Evolutionary conservation across 768 basidiomycete species (phyloP).

Genomic region (Tylopilus sp.): DNA sequence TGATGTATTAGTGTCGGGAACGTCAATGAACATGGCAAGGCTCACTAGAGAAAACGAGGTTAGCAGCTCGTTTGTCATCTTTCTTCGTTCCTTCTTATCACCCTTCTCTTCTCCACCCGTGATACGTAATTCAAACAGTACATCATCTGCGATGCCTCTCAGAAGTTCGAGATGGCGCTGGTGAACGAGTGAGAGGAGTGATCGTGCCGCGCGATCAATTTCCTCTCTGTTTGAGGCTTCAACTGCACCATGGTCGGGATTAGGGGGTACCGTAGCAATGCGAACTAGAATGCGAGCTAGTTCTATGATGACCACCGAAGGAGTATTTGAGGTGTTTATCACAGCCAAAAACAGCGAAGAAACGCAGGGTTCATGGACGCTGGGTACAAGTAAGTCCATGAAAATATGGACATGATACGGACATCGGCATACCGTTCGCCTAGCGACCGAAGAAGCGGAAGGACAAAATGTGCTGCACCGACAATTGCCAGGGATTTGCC

Average conservation of each 20-base stretch:
- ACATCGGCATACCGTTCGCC: slow-evolving; percentile 36
- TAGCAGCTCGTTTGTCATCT: slow-evolving; percentile 50
- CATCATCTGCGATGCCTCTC: slow-evolving; percentile 37
- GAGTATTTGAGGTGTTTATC: slow-evolving; percentile 25
- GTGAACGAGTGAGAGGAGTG: slow-evolving; percentile 54
- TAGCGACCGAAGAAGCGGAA: slow-evolving; percentile 46
- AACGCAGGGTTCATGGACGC: slow-evolving; percentile 31
- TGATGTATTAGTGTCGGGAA: neutral
- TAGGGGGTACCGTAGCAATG: slow-evolving; percentile 10
- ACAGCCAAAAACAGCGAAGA: slow-evolving; percentile 29
- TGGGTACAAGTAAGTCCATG: slow-evolving; percentile 14
- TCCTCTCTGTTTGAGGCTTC: slow-evolving; percentile 8
- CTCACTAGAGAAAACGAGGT: slow-evolving; percentile 58
- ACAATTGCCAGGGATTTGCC: slow-evolving; percentile 41
- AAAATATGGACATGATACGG: neutral
- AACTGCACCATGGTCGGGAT: neutral
- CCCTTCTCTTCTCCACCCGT: slow-evolving; percentile 16
- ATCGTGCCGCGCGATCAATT: slow-evolving; percentile 15
- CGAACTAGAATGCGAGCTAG: slow-evolving; percentile 22
- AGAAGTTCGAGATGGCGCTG: slow-evolving; percentile 62
- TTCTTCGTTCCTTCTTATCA: slow-evolving; percentile 33
- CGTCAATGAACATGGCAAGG: neutral
- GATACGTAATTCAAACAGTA: slow-evolving; percentile 26
- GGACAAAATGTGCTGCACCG: slow-evolving; percentile 55
- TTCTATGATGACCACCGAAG: slow-evolving; percentile 20